Base-by-base conservation (phyloP, 352 stramenopile species). In the Globisporangium echinulatum region DNA sequence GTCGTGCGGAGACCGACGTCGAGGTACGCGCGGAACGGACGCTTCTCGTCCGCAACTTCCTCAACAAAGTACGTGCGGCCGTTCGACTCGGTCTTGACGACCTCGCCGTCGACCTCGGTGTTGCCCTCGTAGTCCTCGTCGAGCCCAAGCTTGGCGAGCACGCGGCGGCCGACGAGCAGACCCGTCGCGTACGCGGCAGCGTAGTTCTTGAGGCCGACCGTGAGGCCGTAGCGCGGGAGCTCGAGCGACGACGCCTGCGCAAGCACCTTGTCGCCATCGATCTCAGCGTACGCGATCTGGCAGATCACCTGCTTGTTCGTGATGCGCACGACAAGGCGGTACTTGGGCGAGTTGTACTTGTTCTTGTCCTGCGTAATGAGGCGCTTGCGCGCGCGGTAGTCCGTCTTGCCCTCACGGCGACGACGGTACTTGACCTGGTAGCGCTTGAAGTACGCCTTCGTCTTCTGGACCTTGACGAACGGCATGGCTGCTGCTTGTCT, bases 301-400 rank as follows among this genome's bases (percentile, higher is more conserved):
- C 93, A 98, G 79, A 99, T 98, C 13, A 99, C 91, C 70, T 98
- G 78, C 61, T 82, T 94, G 88, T 98, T 98, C 60, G 95, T 98
- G 75, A 98, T 96, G 68, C 93, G 90, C 58, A 98, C 94, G 8
- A 98, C 92, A 38, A 98, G 85, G 59, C 94, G 85, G 80, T 98
- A 98, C 88, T 99, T 99, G 61, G 96, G 96, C 65, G 91, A 97
- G 83, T 99, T 98, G 95, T 99, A 99, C 90, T 99, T 99, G 96
- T 99, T 99, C 95, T 99, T 99, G 75, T 98, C 97, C 75, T 99
- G 95, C 61, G 90, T 96, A 68, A 98, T 98, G 1, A 99, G 78
- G 70, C 96, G 90, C 85, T 99, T 99, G 70, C 97, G 96, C 56
- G 97, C 95, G 73, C 97, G 96, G 92, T 99, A 99, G 84, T 99